Conservation (phyloP, 768 basidiomycete species). For the Macrolepiota albuminosa region DNA sequence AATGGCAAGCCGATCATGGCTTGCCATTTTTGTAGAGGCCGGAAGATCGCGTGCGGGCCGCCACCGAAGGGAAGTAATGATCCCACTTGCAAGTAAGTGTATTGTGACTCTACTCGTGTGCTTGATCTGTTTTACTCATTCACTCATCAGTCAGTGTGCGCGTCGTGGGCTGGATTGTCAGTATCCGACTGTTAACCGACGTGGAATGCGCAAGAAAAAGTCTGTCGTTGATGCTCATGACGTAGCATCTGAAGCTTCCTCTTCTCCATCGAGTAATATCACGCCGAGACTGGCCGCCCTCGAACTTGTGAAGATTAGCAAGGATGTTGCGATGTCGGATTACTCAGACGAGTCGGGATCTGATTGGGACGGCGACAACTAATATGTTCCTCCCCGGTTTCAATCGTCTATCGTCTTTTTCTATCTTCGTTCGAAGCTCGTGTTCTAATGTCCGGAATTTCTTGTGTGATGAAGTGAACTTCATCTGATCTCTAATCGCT, state of each 20-base stretch:
- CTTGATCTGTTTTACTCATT: not conserved
- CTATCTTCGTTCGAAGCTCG: not conserved
- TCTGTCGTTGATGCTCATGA: not conserved
- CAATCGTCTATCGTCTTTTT: not conserved
- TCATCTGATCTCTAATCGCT: not conserved
- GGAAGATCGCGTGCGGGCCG: conserved; percentile 50
- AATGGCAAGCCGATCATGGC: conserved; percentile 38
- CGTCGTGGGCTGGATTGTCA: not conserved
- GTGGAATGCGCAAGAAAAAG: conserved; percentile 1
- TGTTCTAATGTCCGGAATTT: not conserved
- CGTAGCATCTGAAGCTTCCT: not conserved
- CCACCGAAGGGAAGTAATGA: conserved; percentile 32
- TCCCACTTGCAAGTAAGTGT: conserved; percentile 46
- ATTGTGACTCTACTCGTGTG: too few species aligned
- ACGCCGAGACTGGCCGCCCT: too few species aligned
- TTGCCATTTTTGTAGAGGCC: conserved; percentile 43
- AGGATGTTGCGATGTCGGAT: not conserved
- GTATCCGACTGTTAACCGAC: not conserved
- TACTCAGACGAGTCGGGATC: not conserved
- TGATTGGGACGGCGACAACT: not conserved
- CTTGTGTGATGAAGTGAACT: not conserved
- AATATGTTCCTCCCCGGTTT: not conserved
- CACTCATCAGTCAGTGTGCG: not conserved
- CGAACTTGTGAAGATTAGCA: not conserved
- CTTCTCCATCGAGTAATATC: not conserved